Percentiles rank a stretch among this genome's conserved stretches.
These are phyloP conservation scores for Aspergillus pseudoviridinutans DNA, from an alignment of 2,329 filamentous ascomycete genomes.

Conservation along the genomic window DNA sequence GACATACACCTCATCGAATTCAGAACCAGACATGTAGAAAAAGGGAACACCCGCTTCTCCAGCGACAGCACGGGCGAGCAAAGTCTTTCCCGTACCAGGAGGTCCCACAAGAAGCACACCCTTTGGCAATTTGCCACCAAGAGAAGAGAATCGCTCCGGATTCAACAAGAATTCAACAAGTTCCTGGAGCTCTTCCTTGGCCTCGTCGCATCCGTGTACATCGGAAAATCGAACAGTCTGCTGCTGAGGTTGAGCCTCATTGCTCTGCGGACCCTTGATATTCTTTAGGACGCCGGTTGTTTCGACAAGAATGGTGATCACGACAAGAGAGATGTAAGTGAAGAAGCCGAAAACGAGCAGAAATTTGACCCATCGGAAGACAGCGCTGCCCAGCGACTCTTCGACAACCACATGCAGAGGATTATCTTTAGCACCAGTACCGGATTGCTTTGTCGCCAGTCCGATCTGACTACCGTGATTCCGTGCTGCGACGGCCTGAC, in stretches of 20 bases:
- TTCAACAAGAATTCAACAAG: conserved; percentile 94
- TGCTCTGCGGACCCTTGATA: conserved; percentile 65
- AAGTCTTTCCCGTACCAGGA: conserved; percentile 94
- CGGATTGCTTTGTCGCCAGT: conserved; percentile 44
- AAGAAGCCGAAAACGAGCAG: conserved; percentile 72
- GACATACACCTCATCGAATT: conserved; percentile 98
- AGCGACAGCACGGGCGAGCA: conserved; percentile 90
- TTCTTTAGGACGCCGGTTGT: conserved; percentile 75
- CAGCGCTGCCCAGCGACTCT: conserved; percentile 70
- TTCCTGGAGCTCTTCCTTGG: conserved; percentile 96
- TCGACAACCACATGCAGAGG: conserved; percentile 97
- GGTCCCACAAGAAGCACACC: conserved; percentile 93
- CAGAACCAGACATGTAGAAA: conserved; percentile 99
- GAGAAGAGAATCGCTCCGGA: conserved; percentile 85
- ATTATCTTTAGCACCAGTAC: conserved; percentile 70
- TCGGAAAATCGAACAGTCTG: conserved; percentile 89
- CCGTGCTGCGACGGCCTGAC: conserved; percentile 74
- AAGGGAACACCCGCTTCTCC: conserved; percentile 97
- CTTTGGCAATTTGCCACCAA: conserved; percentile 95
- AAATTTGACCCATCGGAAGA: conserved; percentile 93
- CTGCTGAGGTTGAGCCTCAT: conserved; percentile 86
- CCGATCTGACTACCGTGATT: conserved; percentile 63
- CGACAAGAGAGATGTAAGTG: conserved; percentile 72
- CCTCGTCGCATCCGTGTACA: conserved; percentile 95
- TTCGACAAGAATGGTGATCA: conserved; percentile 80